Percentiles rank a stretch among this genome's conserved stretches.
phyloP scores from a whole-genome alignment of 495 filamentous ascomycete species.

The Durotheca rogersii region DNA sequence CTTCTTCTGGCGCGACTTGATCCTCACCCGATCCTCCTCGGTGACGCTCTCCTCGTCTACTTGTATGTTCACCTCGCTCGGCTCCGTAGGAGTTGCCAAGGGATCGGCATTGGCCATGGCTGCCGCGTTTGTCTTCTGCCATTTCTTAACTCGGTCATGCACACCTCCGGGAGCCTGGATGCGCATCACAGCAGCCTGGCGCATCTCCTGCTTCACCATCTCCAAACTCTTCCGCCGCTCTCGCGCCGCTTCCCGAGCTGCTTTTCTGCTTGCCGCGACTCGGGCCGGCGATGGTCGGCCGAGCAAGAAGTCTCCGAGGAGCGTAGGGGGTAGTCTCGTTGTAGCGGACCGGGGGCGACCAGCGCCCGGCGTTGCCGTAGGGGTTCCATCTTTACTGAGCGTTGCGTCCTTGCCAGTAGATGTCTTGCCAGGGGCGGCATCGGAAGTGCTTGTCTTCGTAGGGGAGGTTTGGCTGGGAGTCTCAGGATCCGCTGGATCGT shows the following conservation, averaged over 20 bases:
- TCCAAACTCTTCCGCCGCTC: slow-evolving; percentile 49
- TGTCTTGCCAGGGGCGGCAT: slow-evolving; percentile 14
- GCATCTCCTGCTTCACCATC: slow-evolving; percentile 52
- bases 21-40: slow-evolving; percentile 50
- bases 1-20: slow-evolving; percentile 47
- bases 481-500: slow-evolving; percentile 31
- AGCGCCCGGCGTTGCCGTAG: slow-evolving; percentile 45
- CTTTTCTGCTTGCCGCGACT: slow-evolving; percentile 38
- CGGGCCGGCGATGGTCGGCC: slow-evolving; percentile 52
- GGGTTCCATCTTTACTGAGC: slow-evolving; percentile 31
- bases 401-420: slow-evolving; percentile 7
- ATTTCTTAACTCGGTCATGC: slow-evolving; percentile 68
- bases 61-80: slow-evolving; percentile 46
- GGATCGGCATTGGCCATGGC: slow-evolving; percentile 48
- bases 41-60: slow-evolving; percentile 51
- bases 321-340: slow-evolving; percentile 39
- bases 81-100: slow-evolving; percentile 43
- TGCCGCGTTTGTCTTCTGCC: slow-evolving; percentile 69
- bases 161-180: slow-evolving; percentile 56
- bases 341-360: slow-evolving; percentile 32
- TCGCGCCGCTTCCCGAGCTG: slow-evolving; percentile 37
- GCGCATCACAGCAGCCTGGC: slow-evolving; percentile 46
- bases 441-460: slow-evolving; percentile 14
- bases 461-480: slow-evolving; percentile 11
- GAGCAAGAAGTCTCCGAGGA: slow-evolving; percentile 55